Conservation (phyloP, 2,329 filamentous ascomycete genomes). For the Aspergillus brasiliensis region DNA sequence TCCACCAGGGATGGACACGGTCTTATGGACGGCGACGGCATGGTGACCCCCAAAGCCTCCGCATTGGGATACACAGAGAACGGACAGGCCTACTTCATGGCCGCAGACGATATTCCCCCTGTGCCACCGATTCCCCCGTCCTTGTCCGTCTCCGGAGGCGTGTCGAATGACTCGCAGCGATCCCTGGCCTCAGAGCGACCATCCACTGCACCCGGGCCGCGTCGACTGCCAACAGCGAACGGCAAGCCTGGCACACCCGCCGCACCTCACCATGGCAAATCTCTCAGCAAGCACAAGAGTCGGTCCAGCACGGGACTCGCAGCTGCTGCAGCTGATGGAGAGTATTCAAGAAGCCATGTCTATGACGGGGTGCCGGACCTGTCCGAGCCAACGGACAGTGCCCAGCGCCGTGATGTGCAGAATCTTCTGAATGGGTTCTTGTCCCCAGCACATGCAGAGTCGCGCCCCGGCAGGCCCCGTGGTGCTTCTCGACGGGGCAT, state of each 20-base stretch:
- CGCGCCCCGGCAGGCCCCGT: conserved; percentile 15
- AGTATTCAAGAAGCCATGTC: conserved; percentile 15
- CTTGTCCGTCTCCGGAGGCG: conserved; percentile 46
- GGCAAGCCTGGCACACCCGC: conserved; percentile 20
- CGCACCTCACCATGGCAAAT: conserved; percentile 26
- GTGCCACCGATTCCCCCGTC: conserved; percentile 49
- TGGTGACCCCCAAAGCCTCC: conserved; percentile 37
- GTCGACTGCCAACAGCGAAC: conserved; percentile 25
- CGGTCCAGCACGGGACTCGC: conserved; percentile 36
- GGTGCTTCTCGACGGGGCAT: conserved; percentile 25
- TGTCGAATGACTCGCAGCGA: conserved; percentile 41
- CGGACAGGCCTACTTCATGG: conserved; percentile 10
- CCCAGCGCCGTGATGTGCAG: conserved; percentile 35
- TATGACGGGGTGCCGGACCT: conserved; percentile 19
- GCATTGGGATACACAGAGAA: conserved; percentile 19
- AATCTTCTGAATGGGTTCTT: conserved; percentile 42
- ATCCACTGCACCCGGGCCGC: conserved; percentile 34
- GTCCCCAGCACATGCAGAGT: conserved; percentile 26
- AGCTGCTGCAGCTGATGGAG: conserved; percentile 21
- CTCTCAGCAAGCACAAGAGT: conserved; percentile 38
- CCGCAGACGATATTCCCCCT: conserved; percentile 44
- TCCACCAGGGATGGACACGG: conserved; percentile 25
- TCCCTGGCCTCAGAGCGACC: conserved; percentile 35
- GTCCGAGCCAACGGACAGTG: conserved; percentile 13
- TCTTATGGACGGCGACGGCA: conserved; percentile 28